Evolutionary conservation across 805 yeast species (phyloP), one percentile per base, ranked within the genome.

Genomic region (Myxozyma nipponensis): DNA sequence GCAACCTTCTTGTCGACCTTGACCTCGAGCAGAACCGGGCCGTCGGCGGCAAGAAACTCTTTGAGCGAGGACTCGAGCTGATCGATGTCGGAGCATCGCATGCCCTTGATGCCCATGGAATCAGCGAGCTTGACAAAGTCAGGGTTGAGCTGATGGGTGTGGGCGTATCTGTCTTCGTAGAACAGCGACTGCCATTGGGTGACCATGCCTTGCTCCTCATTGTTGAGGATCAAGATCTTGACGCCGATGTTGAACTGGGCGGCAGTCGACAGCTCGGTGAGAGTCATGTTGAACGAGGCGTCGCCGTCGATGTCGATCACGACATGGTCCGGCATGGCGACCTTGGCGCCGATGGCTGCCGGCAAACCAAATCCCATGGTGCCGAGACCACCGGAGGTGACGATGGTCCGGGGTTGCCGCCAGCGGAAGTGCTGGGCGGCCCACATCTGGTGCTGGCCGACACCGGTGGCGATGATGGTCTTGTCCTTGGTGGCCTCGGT

Each of bases 371-470:
- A 91, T 55, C 98, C 98, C 98, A 91, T 91, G 50, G 98, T 91
- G 63, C 98, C 98, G 64, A 91, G 78, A 63, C 98, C 98, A 72
- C 98, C 98, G 44, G 96, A 88, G n/a, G 98, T 89, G 69, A 91
- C 85, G 74, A 93, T 84, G 44, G 95, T 77, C 70, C 98, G 82
- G 63, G 98, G 98, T 57, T 78, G 73, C 55, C 82, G 84, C 96
- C 97, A 91, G 46, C 89, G 81, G 81, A 86, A 90, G 71, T 89
- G 90, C 74, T 93, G 98, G 25, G 98, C 98, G 35, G 98, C 95
- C 98, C 98, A 91, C 98, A 91, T 91, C 76, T 91, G 98, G 77
- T 91, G 98, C 77, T 93, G 98, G 54, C 98, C 98, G 46, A 93
- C 98, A 77, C 98, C 98, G 34, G 98, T 93, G 47, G 98, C 85